phyloP scores from a whole-genome alignment of 768 basidiomycete genomes.

The Tulasnella calospora region DNA sequence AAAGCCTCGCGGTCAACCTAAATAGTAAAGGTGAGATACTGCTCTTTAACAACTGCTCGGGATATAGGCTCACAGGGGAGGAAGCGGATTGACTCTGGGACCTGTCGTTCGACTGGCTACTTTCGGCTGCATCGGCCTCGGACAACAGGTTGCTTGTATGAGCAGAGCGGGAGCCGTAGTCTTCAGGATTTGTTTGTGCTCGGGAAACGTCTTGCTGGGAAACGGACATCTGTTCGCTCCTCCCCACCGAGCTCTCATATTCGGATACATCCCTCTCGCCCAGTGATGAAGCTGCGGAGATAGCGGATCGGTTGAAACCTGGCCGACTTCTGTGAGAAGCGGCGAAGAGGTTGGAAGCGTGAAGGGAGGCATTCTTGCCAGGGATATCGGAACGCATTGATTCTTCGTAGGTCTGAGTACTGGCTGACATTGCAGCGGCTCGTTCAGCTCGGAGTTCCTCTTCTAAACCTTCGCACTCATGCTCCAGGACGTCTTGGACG shows the following conservation, averaged over 20 bases:
- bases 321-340: background rate
- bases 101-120: background rate
- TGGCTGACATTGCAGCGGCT: background rate
- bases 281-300: background rate
- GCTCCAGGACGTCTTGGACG: background rate
- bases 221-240: background rate
- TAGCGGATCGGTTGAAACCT: background rate
- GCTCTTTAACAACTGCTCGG: background rate
- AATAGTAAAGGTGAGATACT: background rate
- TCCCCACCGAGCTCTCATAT: background rate
- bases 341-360: background rate
- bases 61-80: background rate
- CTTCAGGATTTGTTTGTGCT: background rate
- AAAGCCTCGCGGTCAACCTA: background rate
- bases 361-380: no score
- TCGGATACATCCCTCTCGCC: background rate
- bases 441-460: background rate
- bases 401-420: no score
- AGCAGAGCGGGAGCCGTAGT: background rate
- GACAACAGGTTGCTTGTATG: background rate
- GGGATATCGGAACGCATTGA: no score
- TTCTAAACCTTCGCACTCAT: background rate
- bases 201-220: background rate
- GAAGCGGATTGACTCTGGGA: background rate
- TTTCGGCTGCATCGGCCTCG: background rate